phyloP scores from a whole-genome alignment of 257 asterid species.

The Nemophila menziesii region DNA sequence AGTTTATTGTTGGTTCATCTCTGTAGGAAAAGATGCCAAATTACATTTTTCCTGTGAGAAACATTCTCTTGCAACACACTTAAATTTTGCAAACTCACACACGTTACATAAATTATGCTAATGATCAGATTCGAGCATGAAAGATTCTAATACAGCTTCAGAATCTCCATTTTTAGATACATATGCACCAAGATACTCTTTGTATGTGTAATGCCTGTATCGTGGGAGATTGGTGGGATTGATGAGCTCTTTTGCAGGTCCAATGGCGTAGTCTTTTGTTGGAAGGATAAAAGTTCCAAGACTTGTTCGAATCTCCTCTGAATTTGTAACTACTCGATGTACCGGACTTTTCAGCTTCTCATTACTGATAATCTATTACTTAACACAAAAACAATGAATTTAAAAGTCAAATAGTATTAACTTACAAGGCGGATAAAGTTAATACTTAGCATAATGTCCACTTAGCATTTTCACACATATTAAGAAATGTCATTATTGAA shows the following conservation, averaged over 20 bases:
- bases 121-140: conserved; percentile 14
- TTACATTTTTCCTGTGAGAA: neutral
- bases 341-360: conserved; percentile 28
- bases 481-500: too few species aligned
- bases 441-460: too few species aligned
- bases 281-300: conserved; percentile 43
- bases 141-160: conserved; percentile 15
- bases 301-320: conserved; percentile 29
- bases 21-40: too few species aligned
- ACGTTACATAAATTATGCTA: too few species aligned
- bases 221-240: conserved; percentile 10
- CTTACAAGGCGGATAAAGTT: too few species aligned
- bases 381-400: neutral
- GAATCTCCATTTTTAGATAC: conserved; percentile 11
- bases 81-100: neutral
- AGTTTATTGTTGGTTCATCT: too few species aligned
- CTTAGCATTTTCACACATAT: too few species aligned
- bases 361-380: conserved; percentile 43
- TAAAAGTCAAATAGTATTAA: too few species aligned
- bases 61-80: neutral
- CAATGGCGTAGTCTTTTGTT: conserved; percentile 25
- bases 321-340: conserved; percentile 53
- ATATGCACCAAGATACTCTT: conserved; percentile 29
- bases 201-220: conserved; percentile 32
- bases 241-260: conserved; percentile 23